Evolutionary conservation across 352 stramenopile species (phyloP), one percentile per base, ranked within the genome.

Genomic region (Phytophthora meadii): DNA sequence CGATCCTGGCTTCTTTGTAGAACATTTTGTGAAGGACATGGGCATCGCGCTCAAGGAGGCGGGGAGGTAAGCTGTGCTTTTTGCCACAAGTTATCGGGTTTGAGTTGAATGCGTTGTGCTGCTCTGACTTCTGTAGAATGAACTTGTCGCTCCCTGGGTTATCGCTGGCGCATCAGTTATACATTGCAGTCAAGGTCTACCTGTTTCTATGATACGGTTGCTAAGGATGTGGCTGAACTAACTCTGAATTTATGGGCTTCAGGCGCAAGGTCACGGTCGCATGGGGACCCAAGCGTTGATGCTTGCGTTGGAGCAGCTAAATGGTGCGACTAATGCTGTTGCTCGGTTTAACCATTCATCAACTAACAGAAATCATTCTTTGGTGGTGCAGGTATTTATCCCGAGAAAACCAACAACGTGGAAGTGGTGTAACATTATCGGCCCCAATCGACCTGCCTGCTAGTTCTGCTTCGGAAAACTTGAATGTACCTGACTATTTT

Each of bases 11-110:
- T 97, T 97, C 68, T 93, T 97, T 40, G 89, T 97, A n/a, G 88
- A 97, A 44, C 89, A 97, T 71, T 97, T 96, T 32, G 49, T 97
- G 32, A 97, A 97, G 50, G 90, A 97, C 58, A 93, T 97, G 84
- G 87, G 89, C 15, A 97, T 97, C 44, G 90, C 90, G 39, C 58
- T 96, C 11, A 92, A 95, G 54, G 89, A 97, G 66, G 88, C 89
- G 1, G 74, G 93, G 49, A 76, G 77, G 79, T 87, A 68, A 12
- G 74, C 66, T 22, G 6, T 46, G 45, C 25, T 15, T 49, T 11
- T 54, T 9, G 15, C 12, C 22, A 22, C 0, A 22, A 22, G 22
- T 22, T 22, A 22, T 22, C 22, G 22, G 22, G 22, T 22, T 22
- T 22, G 22, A 22, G 22, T 22, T 22, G 22, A 22, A 41, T 14